A percentile compares a stretch with the other conserved stretches of the same genome.
These are phyloP conservation scores for Capsella rubella DNA, from an alignment of 441 rosid species.

Conservation along the genomic window DNA sequence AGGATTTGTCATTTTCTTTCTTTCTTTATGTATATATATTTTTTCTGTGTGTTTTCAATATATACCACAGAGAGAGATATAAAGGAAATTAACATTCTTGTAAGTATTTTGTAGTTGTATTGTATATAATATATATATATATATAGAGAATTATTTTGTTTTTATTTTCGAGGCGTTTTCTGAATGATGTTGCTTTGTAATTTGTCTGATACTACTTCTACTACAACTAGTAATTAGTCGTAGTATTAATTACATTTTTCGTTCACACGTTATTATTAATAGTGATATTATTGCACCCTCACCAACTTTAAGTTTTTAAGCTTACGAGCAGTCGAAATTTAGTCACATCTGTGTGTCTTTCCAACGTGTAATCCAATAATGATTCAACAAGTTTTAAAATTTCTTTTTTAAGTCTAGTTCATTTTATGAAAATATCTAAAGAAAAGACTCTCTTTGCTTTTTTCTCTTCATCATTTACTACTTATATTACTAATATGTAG, in stretches of 20 bases:
- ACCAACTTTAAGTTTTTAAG: constrained; percentile 31
- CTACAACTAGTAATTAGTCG: not conserved
- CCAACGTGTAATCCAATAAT: constrained; percentile 15
- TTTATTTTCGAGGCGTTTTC: constrained; percentile 47
- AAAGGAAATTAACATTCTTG: constrained; percentile 6
- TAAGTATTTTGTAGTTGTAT: not conserved
- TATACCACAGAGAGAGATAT: constrained; percentile 41
- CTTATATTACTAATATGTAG: too few species aligned
- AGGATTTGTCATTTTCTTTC: constrained; percentile 67
- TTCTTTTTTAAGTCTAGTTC: not conserved
- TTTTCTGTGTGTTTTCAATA: constrained; percentile 34
- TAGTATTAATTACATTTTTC: constrained; percentile 34
- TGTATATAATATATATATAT: not conserved
- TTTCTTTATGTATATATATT: constrained; percentile 1
- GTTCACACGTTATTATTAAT: constrained; percentile 44
- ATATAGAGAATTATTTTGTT: constrained; percentile 10
- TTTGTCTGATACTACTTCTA: constrained; percentile 44
- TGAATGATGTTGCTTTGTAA: constrained; percentile 39
- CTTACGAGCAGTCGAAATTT: constrained; percentile 38
- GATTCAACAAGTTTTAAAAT: not conserved
- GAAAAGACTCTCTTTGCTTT: not conserved
- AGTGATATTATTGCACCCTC: constrained; percentile 49
- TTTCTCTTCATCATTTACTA: not conserved
- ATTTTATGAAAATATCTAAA: not conserved
- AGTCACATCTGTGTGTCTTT: constrained; percentile 26